These are phyloP conservation scores for Chytridiales sp. DNA, from an alignment of 371 early-diverging fungal species.

Conservation along the genomic window DNA sequence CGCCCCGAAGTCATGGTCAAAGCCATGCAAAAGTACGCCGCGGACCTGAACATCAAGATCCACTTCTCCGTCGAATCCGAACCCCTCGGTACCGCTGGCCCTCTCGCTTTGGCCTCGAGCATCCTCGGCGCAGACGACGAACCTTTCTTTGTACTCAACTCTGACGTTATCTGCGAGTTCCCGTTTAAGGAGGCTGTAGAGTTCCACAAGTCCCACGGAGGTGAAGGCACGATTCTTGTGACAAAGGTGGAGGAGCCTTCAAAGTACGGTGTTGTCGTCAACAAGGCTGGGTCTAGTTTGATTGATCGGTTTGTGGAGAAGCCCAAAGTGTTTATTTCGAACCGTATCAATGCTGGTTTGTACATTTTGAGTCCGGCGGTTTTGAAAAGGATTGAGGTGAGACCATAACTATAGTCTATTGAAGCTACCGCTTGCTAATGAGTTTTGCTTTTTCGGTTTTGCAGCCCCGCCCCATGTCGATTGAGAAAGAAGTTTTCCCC, in stretches of 20 bases:
- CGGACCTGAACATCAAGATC: constrained; percentile 85
- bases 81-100: constrained; percentile 98
- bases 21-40: constrained; percentile 82
- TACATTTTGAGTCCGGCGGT: constrained; percentile 95
- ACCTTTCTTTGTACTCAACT: constrained; percentile 98
- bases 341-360: constrained; percentile 99
- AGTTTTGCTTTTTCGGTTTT: constrained; percentile 24
- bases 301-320: constrained; percentile 98
- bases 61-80: constrained; percentile 96
- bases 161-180: constrained; percentile 98
- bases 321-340: constrained; percentile 90
- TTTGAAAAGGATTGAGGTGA: constrained; percentile 85
- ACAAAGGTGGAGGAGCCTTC: constrained; percentile 96
- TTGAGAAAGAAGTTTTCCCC: constrained; percentile 99
- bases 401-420: constrained; percentile 1
- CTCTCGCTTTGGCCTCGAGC: constrained; percentile 90
- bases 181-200: constrained; percentile 87
- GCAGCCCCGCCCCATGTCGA: constrained; percentile 88
- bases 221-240: constrained; percentile 93
- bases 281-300: constrained; percentile 50
- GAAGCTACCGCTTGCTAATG: not conserved
- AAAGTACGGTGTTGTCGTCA: constrained; percentile 96
- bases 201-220: constrained; percentile 84
- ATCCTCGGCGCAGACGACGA: constrained; percentile 86
- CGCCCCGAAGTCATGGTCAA: constrained; percentile 93